phyloP scores from a whole-genome alignment of 768 basidiomycete species.

The Tulasnella calospora region DNA sequence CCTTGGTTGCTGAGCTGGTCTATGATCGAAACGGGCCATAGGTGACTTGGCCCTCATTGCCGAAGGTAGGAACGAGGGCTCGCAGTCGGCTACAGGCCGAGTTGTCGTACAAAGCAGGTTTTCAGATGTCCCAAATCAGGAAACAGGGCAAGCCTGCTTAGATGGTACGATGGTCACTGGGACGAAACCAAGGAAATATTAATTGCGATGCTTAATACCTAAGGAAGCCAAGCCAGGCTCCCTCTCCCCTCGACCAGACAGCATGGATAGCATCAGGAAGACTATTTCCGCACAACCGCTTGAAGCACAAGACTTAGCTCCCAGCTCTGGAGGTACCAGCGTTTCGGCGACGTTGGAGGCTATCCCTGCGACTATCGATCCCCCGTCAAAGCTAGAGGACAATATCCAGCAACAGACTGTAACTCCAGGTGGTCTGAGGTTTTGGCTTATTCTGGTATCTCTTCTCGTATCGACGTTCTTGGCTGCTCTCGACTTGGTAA shows the following conservation, averaged over 20 bases:
- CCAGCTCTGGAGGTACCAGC: not conserved
- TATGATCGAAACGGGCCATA: not conserved
- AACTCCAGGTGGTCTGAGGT: slow-evolving; percentile 4
- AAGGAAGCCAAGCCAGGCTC: not conserved
- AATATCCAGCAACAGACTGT: not conserved
- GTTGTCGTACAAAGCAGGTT: not conserved
- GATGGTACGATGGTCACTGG: not conserved
- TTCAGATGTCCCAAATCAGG: not conserved
- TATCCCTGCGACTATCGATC: not conserved
- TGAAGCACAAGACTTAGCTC: not conserved
- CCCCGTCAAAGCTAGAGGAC: not conserved
- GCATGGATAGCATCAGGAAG: not conserved
- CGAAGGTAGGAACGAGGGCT: not conserved
- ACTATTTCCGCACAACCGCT: not conserved
- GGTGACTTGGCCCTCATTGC: not conserved
- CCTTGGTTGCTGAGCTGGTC: not conserved
- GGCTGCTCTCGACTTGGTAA: slow-evolving; percentile 17
- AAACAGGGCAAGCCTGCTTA: not conserved
- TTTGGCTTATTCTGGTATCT: slow-evolving; percentile 13
- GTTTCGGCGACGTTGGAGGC: not conserved
- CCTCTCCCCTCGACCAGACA: not conserved
- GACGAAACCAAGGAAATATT: not conserved
- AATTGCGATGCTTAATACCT: not conserved
- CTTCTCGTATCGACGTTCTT: slow-evolving; percentile 20
- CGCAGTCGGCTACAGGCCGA: not conserved